Conservation (phyloP, 805 yeast genomes). For the Limtongozyma cylindracea region DNA sequence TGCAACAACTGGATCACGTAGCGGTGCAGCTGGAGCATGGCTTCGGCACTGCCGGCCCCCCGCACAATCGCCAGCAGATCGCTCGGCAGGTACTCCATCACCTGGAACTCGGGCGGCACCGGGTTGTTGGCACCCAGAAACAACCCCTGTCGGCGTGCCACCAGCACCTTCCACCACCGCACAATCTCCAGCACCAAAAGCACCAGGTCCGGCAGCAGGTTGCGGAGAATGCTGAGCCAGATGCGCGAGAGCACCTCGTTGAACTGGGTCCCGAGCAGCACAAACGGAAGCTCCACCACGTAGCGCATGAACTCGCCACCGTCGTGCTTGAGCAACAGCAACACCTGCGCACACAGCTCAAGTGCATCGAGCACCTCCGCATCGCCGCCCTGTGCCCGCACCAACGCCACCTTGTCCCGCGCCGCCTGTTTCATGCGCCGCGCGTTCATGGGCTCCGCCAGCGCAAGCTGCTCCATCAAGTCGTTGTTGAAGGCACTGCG, state of each 20-base stretch:
- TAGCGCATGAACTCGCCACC: slow-evolving; percentile 21
- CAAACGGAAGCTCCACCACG: slow-evolving; percentile 49
- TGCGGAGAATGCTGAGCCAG: slow-evolving; percentile 63
- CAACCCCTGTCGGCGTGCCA: slow-evolving; percentile 34
- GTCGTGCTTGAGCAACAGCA: slow-evolving; percentile 9
- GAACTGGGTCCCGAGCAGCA: slow-evolving; percentile 26
- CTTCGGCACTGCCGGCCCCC: too few species aligned
- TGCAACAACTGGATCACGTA: slow-evolving; percentile 40
- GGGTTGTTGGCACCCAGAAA: slow-evolving; percentile 32
- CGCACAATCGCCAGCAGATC: slow-evolving; percentile 26
- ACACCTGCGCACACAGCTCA: slow-evolving; percentile 16
- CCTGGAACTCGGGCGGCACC: slow-evolving; percentile 28
- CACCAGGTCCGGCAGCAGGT: slow-evolving; percentile 28
- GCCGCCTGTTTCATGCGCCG: slow-evolving; percentile 7
- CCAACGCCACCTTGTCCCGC: slow-evolving; percentile 5
- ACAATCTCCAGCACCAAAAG: slow-evolving; percentile 47
- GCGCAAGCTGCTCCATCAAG: slow-evolving; percentile 7
- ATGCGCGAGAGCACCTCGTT: slow-evolving; percentile 44
- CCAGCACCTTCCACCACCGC: slow-evolving; percentile 40
- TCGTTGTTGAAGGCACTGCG: slow-evolving; percentile 17
- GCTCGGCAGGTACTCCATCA: slow-evolving; percentile 82
- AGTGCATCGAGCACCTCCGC: slow-evolving; percentile 14
- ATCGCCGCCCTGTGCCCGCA: slow-evolving; percentile 2
- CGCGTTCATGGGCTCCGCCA: slow-evolving; percentile 6
- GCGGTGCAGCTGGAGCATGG: slow-evolving; percentile 42